A percentile compares a stretch with the other conserved stretches of the same genome.
phyloP scores from a whole-genome alignment of 2,329 filamentous ascomycete genomes.

The Xylariaceae sp. region DNA sequence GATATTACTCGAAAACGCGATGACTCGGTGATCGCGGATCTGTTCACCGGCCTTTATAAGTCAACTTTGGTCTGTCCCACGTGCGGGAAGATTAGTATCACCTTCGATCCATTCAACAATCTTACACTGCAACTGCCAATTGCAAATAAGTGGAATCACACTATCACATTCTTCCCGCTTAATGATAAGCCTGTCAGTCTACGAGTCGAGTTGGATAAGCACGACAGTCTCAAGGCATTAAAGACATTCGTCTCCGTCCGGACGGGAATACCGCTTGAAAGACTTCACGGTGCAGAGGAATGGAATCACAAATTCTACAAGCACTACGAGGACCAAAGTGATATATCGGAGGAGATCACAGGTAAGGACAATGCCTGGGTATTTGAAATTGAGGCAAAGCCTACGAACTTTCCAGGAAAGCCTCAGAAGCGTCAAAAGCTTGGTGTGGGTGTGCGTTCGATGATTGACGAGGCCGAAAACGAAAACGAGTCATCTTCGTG shows the following conservation, averaged over 20 bases:
- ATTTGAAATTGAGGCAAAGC: conserved; percentile 71
- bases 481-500: conserved; percentile 33
- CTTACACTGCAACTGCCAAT: conserved; percentile 87
- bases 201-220: conserved; percentile 75
- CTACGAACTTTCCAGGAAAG: conserved; percentile 69
- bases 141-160: conserved; percentile 73
- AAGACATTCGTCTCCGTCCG: conserved; percentile 68
- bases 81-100: conserved; percentile 95
- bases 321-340: conserved; percentile 65
- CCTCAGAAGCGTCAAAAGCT: conserved; percentile 37
- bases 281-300: conserved; percentile 76
- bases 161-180: conserved; percentile 73
- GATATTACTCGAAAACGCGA: conserved; percentile 89
- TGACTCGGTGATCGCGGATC: conserved; percentile 89
- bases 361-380: conserved; percentile 63
- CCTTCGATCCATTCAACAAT: conserved; percentile 96
- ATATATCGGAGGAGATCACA: conserved; percentile 69
- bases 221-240: conserved; percentile 62
- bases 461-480: conserved; percentile 42
- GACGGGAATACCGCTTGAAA: conserved; percentile 58
- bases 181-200: conserved; percentile 67
- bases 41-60: conserved; percentile 98
- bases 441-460: conserved; percentile 33
- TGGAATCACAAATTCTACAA: conserved; percentile 85
- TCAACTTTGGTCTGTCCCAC: conserved; percentile 89